Percentiles rank a stretch among this genome's conserved stretches.
phyloP scores from a whole-genome alignment of 139 green algal genomes.

The Limnomonas spitsbergensis region DNA sequence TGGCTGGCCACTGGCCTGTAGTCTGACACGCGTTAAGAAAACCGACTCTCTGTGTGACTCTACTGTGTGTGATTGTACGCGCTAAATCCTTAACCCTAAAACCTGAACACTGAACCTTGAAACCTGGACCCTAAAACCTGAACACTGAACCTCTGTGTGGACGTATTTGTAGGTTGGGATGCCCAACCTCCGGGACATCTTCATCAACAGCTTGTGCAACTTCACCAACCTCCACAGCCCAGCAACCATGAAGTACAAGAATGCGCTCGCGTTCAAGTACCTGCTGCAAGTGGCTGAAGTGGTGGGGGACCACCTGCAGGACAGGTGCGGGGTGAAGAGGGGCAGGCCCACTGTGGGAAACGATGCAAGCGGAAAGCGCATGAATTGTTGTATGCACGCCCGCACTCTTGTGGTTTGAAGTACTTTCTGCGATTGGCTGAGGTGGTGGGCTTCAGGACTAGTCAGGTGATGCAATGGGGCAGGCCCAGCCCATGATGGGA shows the following conservation, averaged over 20 bases:
- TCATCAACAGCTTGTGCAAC: constrained; percentile 71
- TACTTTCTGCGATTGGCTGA: too few relatives aligned
- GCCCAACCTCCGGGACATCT: constrained; percentile 84
- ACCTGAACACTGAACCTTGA: neutral
- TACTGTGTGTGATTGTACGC: too few relatives aligned
- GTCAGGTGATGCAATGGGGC: too few relatives aligned
- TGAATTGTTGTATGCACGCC: too few relatives aligned
- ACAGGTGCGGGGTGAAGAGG: constrained; percentile 48
- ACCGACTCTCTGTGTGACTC: too few relatives aligned
- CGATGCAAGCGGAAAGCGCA: neutral
- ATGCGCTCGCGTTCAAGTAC: constrained; percentile 77
- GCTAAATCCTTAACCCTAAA: neutral
- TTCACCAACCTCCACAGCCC: constrained; percentile 73
- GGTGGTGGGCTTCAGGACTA: too few relatives aligned
- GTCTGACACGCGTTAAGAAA: too few relatives aligned
- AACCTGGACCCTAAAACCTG: neutral
- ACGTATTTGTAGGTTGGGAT: constrained; percentile 66
- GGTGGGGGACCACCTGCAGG: constrained; percentile 72
- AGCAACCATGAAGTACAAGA: constrained; percentile 72
- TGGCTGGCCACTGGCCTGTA: too few relatives aligned
- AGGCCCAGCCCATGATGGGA: too few relatives aligned
- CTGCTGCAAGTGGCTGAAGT: constrained; percentile 74
- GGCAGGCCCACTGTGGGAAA: too few relatives aligned
- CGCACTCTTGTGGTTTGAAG: too few relatives aligned
- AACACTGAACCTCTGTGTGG: neutral